Percentiles rank a stretch among this genome's conserved stretches.
These are phyloP conservation scores for Lignosus rhinocerotis DNA, from an alignment of 1,284 basidiomycete genomes.

Conservation along the genomic window DNA sequence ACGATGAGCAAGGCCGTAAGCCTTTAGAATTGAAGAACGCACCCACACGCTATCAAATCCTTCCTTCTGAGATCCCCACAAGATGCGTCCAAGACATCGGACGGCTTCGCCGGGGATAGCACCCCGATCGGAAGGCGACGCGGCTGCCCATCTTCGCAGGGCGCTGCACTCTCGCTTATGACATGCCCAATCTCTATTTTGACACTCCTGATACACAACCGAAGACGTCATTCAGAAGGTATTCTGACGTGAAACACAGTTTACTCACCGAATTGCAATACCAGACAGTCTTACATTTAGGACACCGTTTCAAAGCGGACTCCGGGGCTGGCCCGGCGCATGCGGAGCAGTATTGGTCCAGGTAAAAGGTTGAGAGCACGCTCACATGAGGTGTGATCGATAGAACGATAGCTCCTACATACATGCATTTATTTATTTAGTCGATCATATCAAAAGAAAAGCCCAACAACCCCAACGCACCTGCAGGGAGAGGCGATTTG, in stretches of 20 bases:
- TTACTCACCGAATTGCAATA: conserved; percentile 71
- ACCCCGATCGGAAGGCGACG: conserved; percentile 47
- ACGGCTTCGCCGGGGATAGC: conserved; percentile 71
- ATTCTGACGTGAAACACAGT: neutral
- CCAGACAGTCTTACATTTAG: conserved; percentile 62
- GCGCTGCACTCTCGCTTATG: conserved; percentile 82
- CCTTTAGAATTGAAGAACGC: conserved; percentile 25
- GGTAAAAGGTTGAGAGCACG: conserved; percentile 64
- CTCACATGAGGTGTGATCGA: conserved; percentile 59
- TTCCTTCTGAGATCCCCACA: conserved; percentile 65
- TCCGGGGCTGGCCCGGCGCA: conserved; percentile 51
- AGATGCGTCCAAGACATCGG: conserved; percentile 72
- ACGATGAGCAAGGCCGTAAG: conserved; percentile 2
- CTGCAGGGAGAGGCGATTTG: conserved; percentile 37
- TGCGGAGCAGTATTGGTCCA: conserved; percentile 66
- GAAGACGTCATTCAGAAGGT: neutral
- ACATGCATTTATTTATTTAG: neutral
- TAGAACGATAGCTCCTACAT: conserved; percentile 60
- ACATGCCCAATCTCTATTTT: conserved; percentile 71
- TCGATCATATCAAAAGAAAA: neutral
- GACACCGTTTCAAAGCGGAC: conserved; percentile 62
- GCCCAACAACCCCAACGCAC: conserved; percentile 30
- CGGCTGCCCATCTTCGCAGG: conserved; percentile 55
- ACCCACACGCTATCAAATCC: conserved; percentile 64
- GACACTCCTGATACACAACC: conserved; percentile 58